phyloP scores from a whole-genome alignment of 164 flowering plant species.

The Vitis riparia region DNA sequence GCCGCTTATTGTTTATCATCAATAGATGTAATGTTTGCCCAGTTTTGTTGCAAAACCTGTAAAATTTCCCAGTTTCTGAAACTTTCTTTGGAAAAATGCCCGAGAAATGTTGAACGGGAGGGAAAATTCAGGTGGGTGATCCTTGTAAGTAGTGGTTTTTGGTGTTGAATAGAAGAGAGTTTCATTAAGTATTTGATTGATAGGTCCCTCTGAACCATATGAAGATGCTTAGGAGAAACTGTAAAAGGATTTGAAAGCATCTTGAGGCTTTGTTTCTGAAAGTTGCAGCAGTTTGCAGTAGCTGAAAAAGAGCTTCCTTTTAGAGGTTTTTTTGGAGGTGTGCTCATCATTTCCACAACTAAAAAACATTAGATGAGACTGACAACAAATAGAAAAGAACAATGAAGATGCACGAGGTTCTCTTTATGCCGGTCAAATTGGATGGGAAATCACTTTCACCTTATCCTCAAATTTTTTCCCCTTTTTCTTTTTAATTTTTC shows the following conservation, averaged over 20 bases:
- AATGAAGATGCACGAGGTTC: no score
- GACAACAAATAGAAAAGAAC: no score
- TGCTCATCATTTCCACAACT: no score
- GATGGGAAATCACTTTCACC: no score
- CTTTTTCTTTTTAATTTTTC: no score
- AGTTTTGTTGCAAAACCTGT: conserved; percentile 15
- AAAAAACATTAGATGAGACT: no score
- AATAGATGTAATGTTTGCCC: conserved; percentile 10
- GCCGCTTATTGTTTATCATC: conserved; percentile 6
- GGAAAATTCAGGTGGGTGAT: conserved; percentile 8
- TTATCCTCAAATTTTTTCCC: no score
- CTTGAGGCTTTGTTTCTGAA: conserved; percentile 1
- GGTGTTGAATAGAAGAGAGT: conserved; percentile 3
- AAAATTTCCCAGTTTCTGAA: not conserved
- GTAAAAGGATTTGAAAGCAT: conserved; percentile 1
- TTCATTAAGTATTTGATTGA: conserved; percentile 5
- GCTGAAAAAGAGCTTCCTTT: not conserved
- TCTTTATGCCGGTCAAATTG: no score
- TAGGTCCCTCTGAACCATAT: not conserved
- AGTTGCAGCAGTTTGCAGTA: conserved; percentile 1
- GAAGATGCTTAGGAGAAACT: no score
- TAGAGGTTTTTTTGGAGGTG: not conserved
- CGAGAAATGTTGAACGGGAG: not conserved
- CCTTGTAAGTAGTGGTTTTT: conserved; percentile 13
- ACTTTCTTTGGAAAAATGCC: not conserved